Evolutionary conservation across 345 rosid species (phyloP).

Genomic region (Bruguiera parviflora): DNA sequence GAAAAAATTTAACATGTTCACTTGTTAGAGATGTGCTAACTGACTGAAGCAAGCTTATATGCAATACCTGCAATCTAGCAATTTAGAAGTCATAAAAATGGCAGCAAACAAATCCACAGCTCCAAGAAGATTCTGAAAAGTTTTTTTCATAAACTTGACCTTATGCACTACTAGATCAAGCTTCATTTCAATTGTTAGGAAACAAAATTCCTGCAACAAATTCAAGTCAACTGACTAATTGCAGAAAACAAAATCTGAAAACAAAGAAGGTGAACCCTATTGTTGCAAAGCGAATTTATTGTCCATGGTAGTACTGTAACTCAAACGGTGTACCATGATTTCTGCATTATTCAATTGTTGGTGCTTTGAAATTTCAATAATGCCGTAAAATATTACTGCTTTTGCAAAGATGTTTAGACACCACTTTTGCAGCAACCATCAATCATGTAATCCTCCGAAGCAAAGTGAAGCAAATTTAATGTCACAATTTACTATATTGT

Average conservation of each 20-base stretch:
- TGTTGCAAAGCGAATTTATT: too few species aligned
- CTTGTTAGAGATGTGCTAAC: background rate
- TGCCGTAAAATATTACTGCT: too few species aligned
- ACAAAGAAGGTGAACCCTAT: too few species aligned
- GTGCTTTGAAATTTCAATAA: too few species aligned
- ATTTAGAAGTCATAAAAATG: background rate
- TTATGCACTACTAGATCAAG: background rate
- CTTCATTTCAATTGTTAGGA: background rate
- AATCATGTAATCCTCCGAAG: background rate
- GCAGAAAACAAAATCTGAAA: too few species aligned
- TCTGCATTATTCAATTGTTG: too few species aligned
- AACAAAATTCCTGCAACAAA: too few species aligned
- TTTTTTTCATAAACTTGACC: background rate
- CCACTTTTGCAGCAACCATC: background rate
- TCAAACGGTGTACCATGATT: too few species aligned
- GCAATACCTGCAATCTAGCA: background rate
- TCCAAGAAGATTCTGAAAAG: background rate
- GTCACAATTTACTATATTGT: background rate
- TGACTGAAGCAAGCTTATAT: conserved; percentile 11
- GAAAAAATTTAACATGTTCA: conserved; percentile 18
- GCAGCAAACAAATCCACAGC: conserved; percentile 5
- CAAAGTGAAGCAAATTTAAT: background rate
- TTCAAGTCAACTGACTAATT: too few species aligned
- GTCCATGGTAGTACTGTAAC: too few species aligned
- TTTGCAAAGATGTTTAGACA: background rate